phyloP scores from a whole-genome alignment of 1,139 yeast genomes.

The Spencermartinsiella ligniputridi region DNA sequence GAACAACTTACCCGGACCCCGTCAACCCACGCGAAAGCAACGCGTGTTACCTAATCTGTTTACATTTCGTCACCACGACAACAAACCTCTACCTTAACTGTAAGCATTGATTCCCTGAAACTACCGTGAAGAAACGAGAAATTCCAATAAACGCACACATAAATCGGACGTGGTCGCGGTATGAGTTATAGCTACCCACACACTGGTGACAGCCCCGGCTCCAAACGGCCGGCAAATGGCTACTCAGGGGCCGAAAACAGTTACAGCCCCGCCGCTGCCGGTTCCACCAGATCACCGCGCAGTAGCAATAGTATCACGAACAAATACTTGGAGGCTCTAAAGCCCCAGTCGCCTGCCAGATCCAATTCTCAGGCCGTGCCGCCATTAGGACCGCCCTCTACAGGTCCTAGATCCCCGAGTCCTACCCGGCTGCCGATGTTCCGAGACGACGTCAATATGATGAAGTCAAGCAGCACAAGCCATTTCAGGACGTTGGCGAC shows the following conservation, averaged over 20 bases:
- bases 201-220: neutral
- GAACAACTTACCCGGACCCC: too few species aligned
- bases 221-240: neutral
- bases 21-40: neutral
- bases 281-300: slow-evolving; percentile 1
- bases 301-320: neutral
- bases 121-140: too few species aligned
- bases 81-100: neutral
- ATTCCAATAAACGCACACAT: too few species aligned
- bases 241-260: neutral
- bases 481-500: slow-evolving; percentile 25
- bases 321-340: slow-evolving; percentile 9
- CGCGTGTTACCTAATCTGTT: slow-evolving; percentile 1
- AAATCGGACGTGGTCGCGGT: neutral
- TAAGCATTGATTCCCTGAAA: too few species aligned
- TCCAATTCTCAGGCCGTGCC: slow-evolving; percentile 16
- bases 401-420: slow-evolving; percentile 16
- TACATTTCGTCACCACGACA: neutral
- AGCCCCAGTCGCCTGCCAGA: slow-evolving; percentile 21
- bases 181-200: neutral
- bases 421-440: slow-evolving; percentile 15
- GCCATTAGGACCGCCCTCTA: slow-evolving; percentile 6
- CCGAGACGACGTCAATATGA: slow-evolving; percentile 14
- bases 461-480: slow-evolving; percentile 20
- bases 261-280: neutral